Base-by-base conservation (phyloP, 768 basidiomycete species). In the Floccularia luteovirens region DNA sequence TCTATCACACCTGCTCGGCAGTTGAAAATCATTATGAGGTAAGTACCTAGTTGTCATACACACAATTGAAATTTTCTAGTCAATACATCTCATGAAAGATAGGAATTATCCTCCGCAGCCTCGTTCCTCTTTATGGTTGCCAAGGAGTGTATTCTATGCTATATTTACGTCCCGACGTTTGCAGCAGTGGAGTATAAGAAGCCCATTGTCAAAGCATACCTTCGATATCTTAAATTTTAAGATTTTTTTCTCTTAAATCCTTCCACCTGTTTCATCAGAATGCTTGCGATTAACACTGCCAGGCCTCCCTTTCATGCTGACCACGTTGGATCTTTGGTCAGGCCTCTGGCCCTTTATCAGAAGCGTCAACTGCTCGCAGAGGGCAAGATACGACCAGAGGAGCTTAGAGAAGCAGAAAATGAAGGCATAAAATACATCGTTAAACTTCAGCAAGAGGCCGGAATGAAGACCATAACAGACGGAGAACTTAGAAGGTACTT, bases 321-420 rank as follows among this genome's bases (percentile, higher is more conserved):
- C 40, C 79, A 80, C 54, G 64, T 80, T 36, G 80, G 79, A 31
- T 80, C 78, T 16, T 65, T 82, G 37, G 59, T 79, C 41, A 72
- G 80, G 2, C 77, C 79, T 1, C 39, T 51, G 2, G 43, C 58
- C n/a, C 67, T 82, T 10, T 69, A 67, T 42, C 54, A 70, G 47
- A 69, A 67, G 48, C 72, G 77, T 36, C 49, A 52, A 38, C 60
- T 59, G 25, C 60, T 69, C 35, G 69, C 74, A 39, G 59, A 64
- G 27, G 59, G 61, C 5, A 59, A 64, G 39, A 64, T 65, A 48
- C 55, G 65, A 2, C 37, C 43, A 11, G 61, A 64, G n/a, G 72
- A 78, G 39, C 64, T 81, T 12, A 53, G 53, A 31, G 54, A 51
- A 21, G 58, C 64, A 20, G 76, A 79, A 57, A 72, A 79, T 43